Percentiles rank a stretch among this genome's conserved stretches.
Evolutionary conservation across 108 stramenopile genomes (phyloP).

Genomic region (Stephanodiscus minutulus): DNA sequence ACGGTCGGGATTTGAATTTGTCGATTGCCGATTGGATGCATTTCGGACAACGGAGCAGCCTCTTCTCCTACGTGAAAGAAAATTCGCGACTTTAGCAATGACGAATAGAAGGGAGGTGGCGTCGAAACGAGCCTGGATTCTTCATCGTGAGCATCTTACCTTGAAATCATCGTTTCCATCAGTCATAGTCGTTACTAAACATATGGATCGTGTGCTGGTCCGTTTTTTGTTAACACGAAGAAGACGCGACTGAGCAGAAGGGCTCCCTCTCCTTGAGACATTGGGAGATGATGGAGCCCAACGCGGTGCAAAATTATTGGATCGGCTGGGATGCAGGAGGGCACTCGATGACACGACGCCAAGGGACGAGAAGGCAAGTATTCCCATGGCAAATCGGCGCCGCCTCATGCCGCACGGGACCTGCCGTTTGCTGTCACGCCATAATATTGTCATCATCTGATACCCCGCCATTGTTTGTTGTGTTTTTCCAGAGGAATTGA

Average conservation of each 20-base stretch:
- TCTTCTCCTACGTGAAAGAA: neutral
- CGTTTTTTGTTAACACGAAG: neutral
- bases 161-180: slow-evolving; percentile 12
- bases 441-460: neutral
- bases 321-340: slow-evolving; percentile 12
- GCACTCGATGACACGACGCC: slow-evolving; percentile 7
- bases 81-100: neutral
- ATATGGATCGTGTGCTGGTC: neutral
- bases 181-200: slow-evolving; percentile 4
- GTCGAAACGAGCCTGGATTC: neutral
- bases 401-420: neutral
- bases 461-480: neutral
- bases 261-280: neutral
- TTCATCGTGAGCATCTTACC: slow-evolving; percentile 3
- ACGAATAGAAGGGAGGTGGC: neutral
- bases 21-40: slow-evolving; percentile 35
- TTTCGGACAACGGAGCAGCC: slow-evolving; percentile 10
- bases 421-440: neutral
- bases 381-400: neutral
- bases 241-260: neutral
- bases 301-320: neutral
- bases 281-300: neutral
- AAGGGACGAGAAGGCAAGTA: neutral
- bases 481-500: neutral
- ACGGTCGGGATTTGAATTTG: slow-evolving; percentile 68